phyloP scores from a whole-genome alignment of 345 rosid species.

The Noccaea caerulescens region DNA sequence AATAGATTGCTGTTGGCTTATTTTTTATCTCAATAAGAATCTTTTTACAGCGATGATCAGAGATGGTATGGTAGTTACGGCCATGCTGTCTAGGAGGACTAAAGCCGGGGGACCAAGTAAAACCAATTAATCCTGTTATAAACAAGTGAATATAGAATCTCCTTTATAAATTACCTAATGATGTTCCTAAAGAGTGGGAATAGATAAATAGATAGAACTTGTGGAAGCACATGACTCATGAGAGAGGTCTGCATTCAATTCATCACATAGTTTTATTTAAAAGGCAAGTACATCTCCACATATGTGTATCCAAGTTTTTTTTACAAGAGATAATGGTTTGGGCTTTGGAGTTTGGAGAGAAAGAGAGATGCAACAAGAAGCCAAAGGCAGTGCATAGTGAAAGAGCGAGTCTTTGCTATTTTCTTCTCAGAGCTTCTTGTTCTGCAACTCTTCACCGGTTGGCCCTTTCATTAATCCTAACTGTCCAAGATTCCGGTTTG shows the following conservation, averaged over 20 bases:
- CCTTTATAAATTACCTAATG: conserved; percentile 1
- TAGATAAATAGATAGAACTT: neutral
- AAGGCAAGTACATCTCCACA: neutral
- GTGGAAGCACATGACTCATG: conserved; percentile 3
- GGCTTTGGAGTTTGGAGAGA: conserved; percentile 8
- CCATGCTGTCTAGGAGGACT: neutral
- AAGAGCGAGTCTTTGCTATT: neutral
- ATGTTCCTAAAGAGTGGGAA: conserved; percentile 1
- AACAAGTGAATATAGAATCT: conserved; percentile 17
- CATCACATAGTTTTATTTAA: conserved; percentile 9
- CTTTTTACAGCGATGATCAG: conserved; percentile 4
- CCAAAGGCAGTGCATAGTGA: conserved; percentile 2
- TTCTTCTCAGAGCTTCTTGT: conserved; percentile 19
- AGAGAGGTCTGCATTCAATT: neutral
- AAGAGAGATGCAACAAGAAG: conserved; percentile 13
- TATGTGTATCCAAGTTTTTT: neutral
- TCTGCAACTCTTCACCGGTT: conserved; percentile 25
- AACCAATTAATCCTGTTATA: neutral
- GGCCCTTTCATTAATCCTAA: conserved; percentile 63
- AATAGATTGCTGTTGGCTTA: conserved; percentile 3
- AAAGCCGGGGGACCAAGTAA: neutral
- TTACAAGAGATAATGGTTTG: conserved; percentile 15
- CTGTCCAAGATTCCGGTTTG: conserved; percentile 55
- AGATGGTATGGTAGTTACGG: neutral
- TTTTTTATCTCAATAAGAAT: conserved; percentile 7